Conservation (phyloP, 192 early-diverging fungal species). For the Coemansia sp. region DNA sequence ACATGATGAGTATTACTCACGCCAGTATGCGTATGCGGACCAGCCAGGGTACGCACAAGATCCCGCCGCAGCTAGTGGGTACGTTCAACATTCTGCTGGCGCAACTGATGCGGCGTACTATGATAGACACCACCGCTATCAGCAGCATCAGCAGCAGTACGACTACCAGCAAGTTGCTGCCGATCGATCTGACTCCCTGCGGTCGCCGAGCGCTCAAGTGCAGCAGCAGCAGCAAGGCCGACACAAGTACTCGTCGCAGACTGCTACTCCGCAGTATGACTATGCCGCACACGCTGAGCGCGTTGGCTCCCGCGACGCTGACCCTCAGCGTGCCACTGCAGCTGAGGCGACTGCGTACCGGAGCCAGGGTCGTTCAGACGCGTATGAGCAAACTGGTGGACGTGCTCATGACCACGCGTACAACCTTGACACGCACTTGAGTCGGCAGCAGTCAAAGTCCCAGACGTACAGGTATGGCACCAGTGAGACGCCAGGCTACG, state of each 20-base stretch:
- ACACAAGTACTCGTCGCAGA: slow-evolving; percentile 25
- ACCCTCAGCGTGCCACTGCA: slow-evolving; percentile 6
- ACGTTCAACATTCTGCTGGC: slow-evolving; percentile 13
- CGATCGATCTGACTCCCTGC: slow-evolving; percentile 14
- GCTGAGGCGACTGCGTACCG: slow-evolving; percentile 9
- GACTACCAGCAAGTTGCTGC: slow-evolving; percentile 22
- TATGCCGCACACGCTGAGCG: slow-evolving; percentile 21
- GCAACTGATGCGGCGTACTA: slow-evolving; percentile 7
- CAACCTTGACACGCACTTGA: slow-evolving; percentile 10
- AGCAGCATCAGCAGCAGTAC: slow-evolving; percentile 15
- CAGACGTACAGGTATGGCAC: slow-evolving; percentile 21
- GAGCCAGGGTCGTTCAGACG: neutral
- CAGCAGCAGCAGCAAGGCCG: slow-evolving; percentile 20
- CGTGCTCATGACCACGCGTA: slow-evolving; percentile 1
- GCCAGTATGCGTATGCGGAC: slow-evolving; percentile 16
- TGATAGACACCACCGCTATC: slow-evolving; percentile 9
- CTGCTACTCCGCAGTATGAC: slow-evolving; percentile 11
- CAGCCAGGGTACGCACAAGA: neutral
- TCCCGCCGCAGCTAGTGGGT: slow-evolving; percentile 2
- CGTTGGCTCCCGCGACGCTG: neutral
- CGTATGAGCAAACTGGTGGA: neutral
- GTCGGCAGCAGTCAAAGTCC: slow-evolving; percentile 2
- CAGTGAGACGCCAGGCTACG: slow-evolving; percentile 2
- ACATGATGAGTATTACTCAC: slow-evolving; percentile 41
- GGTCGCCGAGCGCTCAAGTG: slow-evolving; percentile 22